Percentiles rank a stretch among this genome's conserved stretches.
Evolutionary conservation across 495 filamentous ascomycete species (phyloP).

Genomic region (Penicillium mononematosum): DNA sequence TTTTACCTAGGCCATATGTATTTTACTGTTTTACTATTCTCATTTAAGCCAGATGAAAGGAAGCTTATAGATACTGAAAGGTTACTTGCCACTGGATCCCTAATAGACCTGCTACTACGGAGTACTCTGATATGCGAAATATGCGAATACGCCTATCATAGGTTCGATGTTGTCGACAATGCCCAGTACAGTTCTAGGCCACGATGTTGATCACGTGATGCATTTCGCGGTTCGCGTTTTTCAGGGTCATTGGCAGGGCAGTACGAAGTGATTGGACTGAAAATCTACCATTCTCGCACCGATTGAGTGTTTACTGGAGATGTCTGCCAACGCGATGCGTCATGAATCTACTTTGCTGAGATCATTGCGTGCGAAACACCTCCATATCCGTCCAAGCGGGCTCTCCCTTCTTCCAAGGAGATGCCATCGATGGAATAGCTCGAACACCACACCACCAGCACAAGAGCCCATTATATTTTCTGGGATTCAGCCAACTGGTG

Average conservation of each 20-base stretch:
- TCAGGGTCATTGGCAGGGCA: neutral
- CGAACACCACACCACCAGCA: constrained; percentile 9
- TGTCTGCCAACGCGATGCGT: constrained; percentile 8
- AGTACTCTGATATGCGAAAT: neutral
- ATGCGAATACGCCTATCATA: neutral
- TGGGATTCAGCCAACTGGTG: constrained; percentile 91
- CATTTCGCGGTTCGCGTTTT: neutral
- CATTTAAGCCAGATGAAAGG: constrained; percentile 8
- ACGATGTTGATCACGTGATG: constrained; percentile 14
- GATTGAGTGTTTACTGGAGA: constrained; percentile 1
- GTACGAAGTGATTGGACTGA: neutral
- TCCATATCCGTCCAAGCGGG: neutral
- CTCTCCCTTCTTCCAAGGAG: constrained; percentile 8
- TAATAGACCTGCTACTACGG: neutral
- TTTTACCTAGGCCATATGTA: constrained; percentile 20
- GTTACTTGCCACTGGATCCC: neutral
- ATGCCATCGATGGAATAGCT: constrained; percentile 19
- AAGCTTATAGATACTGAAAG: constrained; percentile 6
- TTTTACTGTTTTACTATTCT: constrained; percentile 23
- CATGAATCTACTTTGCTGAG: constrained; percentile 4
- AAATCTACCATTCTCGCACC: neutral
- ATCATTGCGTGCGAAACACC: constrained; percentile 7
- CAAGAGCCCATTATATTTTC: constrained; percentile 65
- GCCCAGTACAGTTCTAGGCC: neutral
- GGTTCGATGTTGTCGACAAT: neutral